A percentile compares a stretch with the other conserved stretches of the same genome.
phyloP scores from a whole-genome alignment of 2,329 filamentous ascomycete species.

The Microascus cirrosus region DNA sequence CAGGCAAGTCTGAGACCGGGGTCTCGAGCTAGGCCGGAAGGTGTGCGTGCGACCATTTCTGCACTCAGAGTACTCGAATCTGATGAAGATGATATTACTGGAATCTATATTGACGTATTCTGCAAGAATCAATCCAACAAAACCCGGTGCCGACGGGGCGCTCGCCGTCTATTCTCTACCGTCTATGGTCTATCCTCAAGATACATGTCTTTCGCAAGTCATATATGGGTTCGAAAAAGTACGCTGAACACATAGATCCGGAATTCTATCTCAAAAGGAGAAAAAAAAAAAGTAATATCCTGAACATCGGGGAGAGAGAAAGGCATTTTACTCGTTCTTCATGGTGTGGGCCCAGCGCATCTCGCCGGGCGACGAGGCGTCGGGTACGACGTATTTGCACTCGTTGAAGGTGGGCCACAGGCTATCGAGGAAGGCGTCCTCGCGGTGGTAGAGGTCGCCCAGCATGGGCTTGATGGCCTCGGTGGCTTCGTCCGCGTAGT shows the following conservation, averaged over 20 bases:
- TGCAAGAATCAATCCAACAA: not conserved
- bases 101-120: too few relatives aligned
- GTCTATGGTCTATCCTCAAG: not conserved
- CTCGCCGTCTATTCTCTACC: not conserved
- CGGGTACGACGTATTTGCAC: constrained; percentile 32
- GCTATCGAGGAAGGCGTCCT: constrained; percentile 30
- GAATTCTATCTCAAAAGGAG: too few relatives aligned
- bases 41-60: too few relatives aligned
- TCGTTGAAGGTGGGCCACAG: constrained; percentile 33
- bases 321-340: constrained; percentile 1
- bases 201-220: not conserved
- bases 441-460: constrained; percentile 39
- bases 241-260: not conserved
- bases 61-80: too few relatives aligned
- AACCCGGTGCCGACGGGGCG: not conserved
- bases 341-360: constrained; percentile 4
- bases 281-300: too few relatives aligned
- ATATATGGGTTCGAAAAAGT: not conserved
- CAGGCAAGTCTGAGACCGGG: too few relatives aligned
- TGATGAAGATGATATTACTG: too few relatives aligned
- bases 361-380: not conserved
- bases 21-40: too few relatives aligned
- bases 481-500: constrained; percentile 86
- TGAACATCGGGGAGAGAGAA: too few relatives aligned
- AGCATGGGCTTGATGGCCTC: constrained; percentile 61